Base-by-base conservation (phyloP, 2,329 filamentous ascomycete genomes). In the Curvularia hawaiiensis region DNA sequence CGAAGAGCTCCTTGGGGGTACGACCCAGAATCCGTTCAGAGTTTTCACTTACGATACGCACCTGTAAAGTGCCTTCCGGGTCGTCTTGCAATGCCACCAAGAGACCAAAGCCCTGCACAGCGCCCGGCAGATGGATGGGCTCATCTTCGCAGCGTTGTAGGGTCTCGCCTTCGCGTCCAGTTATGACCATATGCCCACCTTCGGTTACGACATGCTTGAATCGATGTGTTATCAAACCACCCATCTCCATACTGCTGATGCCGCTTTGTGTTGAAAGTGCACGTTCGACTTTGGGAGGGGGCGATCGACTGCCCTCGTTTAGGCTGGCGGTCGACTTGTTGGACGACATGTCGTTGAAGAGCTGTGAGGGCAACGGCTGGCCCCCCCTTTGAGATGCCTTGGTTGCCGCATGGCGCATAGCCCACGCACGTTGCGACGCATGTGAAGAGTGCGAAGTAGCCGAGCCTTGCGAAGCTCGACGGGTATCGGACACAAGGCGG, bases 71-170 rank as follows among this genome's bases (percentile, higher is more conserved):
- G 3, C 69, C 89, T 38, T 90, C 87, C 0, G 78, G 71, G 52
- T 91, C 87, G 72, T 93, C 90, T 52, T 88, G 84, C 20, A 97
- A 75, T 0, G 88, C 91, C 31, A 97, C 68, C 24, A 97, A 79
- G 4, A 90, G 81, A 1, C 92, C 92, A 65, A 96, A 97, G 1
- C 85, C 83, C 72, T 97, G 92, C 0, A 93, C 79, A 1, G 90
- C 90, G 33, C 92, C 92, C 0, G 92, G 92, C 1, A 92, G 89
- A 63, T 94, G 91, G 26, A 97, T 96, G 0, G 92, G 92, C 68
- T 97, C 92, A 68, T 97, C 92, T 74, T 97, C 92, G 70, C 92
- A 97, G 51, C 87, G 84, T 71, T 96, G 90, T 44, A 95, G 78
- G 0, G 83, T 85, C 2, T 86, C 83, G 2, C 87, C 88, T 52